These are phyloP conservation scores for Aureobasidium leucospermi DNA, from an alignment of 2,329 filamentous ascomycete species.

Conservation along the genomic window DNA sequence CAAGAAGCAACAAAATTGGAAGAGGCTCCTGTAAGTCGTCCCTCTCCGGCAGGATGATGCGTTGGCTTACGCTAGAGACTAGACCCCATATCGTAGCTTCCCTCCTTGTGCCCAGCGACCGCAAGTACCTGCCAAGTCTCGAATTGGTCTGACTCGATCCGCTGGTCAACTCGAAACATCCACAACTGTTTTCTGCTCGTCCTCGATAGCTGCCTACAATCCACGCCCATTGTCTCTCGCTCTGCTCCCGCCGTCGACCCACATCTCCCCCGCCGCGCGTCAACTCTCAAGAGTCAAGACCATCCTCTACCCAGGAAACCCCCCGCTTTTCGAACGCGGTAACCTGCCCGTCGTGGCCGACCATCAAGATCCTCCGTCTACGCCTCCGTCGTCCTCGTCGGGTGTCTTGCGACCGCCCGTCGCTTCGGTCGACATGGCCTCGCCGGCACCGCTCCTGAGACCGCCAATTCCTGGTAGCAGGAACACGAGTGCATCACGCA, in stretches of 20 bases:
- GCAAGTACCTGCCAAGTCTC: constrained; percentile 12
- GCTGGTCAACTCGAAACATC: neutral
- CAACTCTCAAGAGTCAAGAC: neutral
- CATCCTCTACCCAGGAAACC: neutral
- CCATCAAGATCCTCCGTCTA: constrained; percentile 18
- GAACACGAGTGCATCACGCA: constrained; percentile 52
- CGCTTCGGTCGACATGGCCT: constrained; percentile 53
- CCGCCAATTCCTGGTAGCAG: constrained; percentile 70
- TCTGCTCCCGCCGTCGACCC: neutral
- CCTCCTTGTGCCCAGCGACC: neutral
- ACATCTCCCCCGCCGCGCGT: neutral
- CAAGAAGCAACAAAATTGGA: neutral
- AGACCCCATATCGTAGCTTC: constrained; percentile 6
- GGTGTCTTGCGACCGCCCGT: constrained; percentile 2
- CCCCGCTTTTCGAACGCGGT: neutral
- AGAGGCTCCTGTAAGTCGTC: neutral
- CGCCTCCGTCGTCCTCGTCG: constrained; percentile 15
- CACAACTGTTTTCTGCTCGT: neutral
- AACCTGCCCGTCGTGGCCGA: constrained; percentile 27
- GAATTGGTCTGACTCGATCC: constrained; percentile 5
- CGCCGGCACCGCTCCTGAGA: constrained; percentile 72
- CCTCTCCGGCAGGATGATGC: constrained; percentile 3
- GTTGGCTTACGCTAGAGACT: constrained; percentile 3
- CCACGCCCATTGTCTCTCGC: neutral
- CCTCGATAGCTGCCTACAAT: neutral